phyloP scores from a whole-genome alignment of 345 rosid species.

The thale cress (Arabidopsis thaliana) region TAIR10.1 NC_003075.7:12322001-12322500 shows the following conservation, averaged over 20 bases:
- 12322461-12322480: no score
- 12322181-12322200: constrained; percentile 72
- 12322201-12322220: constrained; percentile 78
- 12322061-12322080: constrained; percentile 11
- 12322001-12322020: constrained; percentile 8
- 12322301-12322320: constrained; percentile 72
- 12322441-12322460: constrained; percentile 16
- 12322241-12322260: constrained; percentile 97
- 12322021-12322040: constrained; percentile 4
- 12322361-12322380: background rate
- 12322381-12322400: constrained; percentile 8
- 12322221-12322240: constrained; percentile 64
- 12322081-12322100: constrained; percentile 6
- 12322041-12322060: constrained; percentile 14
- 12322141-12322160: constrained; percentile 3
- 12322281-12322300: constrained; percentile 76
- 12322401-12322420: constrained; percentile 6
- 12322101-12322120: constrained; percentile 8
- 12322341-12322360: constrained; percentile 11
- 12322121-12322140: constrained; percentile 1
- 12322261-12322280: constrained; percentile 97
- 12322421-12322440: constrained; percentile 18
- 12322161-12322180: constrained; percentile 21
- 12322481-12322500: constrained; percentile 9
- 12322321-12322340: constrained; percentile 26